Evolutionary conservation across 768 basidiomycete genomes (phyloP).

Genomic region (Hemileccinum impolitum): DNA sequence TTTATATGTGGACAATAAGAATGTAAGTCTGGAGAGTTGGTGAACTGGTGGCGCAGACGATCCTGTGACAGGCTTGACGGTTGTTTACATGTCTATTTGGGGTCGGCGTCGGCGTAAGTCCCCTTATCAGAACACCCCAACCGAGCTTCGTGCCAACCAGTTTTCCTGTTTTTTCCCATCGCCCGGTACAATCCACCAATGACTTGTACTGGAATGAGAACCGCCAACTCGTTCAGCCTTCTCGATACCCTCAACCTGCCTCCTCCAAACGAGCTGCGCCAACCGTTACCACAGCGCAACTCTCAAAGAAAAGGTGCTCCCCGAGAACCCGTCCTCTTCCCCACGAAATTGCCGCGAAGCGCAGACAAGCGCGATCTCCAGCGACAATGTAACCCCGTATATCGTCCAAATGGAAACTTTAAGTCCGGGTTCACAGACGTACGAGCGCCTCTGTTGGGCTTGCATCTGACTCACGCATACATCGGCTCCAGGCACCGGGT

Average conservation of each 20-base stretch:
- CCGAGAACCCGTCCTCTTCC: background rate
- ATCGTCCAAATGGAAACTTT: background rate
- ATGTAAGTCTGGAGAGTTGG: no score
- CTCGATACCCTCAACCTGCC: background rate
- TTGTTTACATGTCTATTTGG: slow-evolving; percentile 16
- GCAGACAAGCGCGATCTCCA: background rate
- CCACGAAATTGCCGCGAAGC: background rate
- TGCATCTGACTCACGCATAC: background rate
- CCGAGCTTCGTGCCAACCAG: background rate
- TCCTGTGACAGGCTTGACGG: slow-evolving; percentile 14
- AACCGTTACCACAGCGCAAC: background rate
- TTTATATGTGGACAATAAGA: no score
- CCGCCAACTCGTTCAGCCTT: slow-evolving; percentile 4
- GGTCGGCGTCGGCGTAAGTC: background rate
- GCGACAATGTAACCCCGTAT: background rate
- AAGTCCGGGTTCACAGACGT: slow-evolving; percentile 5
- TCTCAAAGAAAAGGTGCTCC: background rate
- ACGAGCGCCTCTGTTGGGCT: background rate
- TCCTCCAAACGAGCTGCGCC: background rate
- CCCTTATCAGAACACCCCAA: background rate
- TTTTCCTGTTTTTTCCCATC: slow-evolving; percentile 1
- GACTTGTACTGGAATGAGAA: background rate
- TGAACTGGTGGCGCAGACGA: no score
- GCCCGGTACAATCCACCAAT: slow-evolving; percentile 1
- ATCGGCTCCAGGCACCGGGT: background rate